phyloP scores from a whole-genome alignment of 257 asterid genomes.

The Apocynum venetum region DNA sequence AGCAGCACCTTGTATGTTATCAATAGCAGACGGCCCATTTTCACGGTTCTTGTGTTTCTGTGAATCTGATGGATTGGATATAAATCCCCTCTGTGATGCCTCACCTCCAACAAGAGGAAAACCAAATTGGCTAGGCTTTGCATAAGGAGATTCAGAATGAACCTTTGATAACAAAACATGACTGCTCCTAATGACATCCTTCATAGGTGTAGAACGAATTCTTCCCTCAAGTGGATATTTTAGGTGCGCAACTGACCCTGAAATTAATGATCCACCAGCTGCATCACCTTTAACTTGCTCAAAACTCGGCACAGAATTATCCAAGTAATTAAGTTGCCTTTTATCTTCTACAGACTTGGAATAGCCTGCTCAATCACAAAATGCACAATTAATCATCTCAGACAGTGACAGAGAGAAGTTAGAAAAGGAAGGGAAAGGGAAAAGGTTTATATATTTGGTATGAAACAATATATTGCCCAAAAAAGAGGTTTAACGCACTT shows the following conservation, averaged over 20 bases:
- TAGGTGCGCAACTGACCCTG: constrained; percentile 25
- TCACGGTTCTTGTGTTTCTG: constrained; percentile 22
- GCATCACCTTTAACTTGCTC: constrained; percentile 19
- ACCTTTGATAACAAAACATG: constrained; percentile 20
- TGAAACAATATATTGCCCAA: neutral
- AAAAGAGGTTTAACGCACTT: constrained; percentile 11
- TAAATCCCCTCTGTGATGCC: constrained; percentile 20
- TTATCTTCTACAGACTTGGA: constrained; percentile 25
- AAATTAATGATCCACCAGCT: constrained; percentile 17
- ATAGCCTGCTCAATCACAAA: constrained; percentile 32
- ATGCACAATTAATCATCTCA: constrained; percentile 8
- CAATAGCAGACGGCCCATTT: constrained; percentile 17
- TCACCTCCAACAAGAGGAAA: constrained; percentile 25
- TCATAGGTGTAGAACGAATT: constrained; percentile 17
- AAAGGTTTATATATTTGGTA: neutral
- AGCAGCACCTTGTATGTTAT: constrained; percentile 26
- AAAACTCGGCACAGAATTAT: constrained; percentile 18
- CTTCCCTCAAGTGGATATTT: constrained; percentile 23
- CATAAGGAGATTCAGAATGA: constrained; percentile 22
- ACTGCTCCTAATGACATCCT: constrained; percentile 20
- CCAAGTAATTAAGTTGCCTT: constrained; percentile 22
- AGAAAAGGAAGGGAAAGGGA: constrained; percentile 10
- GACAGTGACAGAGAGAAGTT: constrained; percentile 11
- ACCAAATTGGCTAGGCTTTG: constrained; percentile 25
- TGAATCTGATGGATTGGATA: constrained; percentile 17